Evolutionary conservation across 177 flowering plant species (phyloP).

Genomic region (Telopea speciosissima): DNA sequence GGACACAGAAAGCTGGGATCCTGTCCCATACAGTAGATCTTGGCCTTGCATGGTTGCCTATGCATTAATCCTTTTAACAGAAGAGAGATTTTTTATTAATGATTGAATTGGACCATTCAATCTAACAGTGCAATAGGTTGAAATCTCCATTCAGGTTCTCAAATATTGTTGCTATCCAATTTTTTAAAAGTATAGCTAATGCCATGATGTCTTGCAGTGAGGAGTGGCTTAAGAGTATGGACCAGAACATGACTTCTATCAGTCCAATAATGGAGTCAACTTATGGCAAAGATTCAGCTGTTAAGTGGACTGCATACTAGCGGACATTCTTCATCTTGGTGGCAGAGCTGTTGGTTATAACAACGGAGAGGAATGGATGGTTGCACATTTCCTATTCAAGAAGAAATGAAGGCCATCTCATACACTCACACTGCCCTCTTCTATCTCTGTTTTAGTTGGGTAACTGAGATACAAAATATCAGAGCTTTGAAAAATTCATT

Average conservation of each 20-base stretch:
- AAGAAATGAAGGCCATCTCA: slow-evolving; percentile 35
- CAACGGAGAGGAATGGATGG: slow-evolving; percentile 97
- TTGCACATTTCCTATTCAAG: slow-evolving; percentile 70
- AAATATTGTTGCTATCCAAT: neutral
- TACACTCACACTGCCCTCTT: neutral
- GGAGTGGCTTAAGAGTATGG: slow-evolving; percentile 95
- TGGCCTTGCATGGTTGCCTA: too few species aligned
- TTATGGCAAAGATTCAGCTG: slow-evolving; percentile 75
- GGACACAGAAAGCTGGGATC: too few species aligned
- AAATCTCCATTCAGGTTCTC: too few species aligned
- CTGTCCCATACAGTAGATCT: too few species aligned
- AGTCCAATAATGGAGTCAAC: slow-evolving; percentile 80
- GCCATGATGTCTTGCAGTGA: slow-evolving; percentile 43
- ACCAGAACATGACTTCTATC: slow-evolving; percentile 44
- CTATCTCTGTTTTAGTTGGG: neutral
- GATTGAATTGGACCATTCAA: neutral
- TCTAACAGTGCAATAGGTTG: neutral
- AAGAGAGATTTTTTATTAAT: neutral
- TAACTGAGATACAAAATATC: neutral
- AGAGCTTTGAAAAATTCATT: too few species aligned
- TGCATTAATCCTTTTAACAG: too few species aligned
- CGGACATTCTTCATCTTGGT: slow-evolving; percentile 87
- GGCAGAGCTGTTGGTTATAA: slow-evolving; percentile 86
- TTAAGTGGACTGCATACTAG: slow-evolving; percentile 89
- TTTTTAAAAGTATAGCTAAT: neutral